Base-by-base conservation (phyloP, 2,329 filamentous ascomycete species). In the Apiospora kogelbergensis region DNA sequence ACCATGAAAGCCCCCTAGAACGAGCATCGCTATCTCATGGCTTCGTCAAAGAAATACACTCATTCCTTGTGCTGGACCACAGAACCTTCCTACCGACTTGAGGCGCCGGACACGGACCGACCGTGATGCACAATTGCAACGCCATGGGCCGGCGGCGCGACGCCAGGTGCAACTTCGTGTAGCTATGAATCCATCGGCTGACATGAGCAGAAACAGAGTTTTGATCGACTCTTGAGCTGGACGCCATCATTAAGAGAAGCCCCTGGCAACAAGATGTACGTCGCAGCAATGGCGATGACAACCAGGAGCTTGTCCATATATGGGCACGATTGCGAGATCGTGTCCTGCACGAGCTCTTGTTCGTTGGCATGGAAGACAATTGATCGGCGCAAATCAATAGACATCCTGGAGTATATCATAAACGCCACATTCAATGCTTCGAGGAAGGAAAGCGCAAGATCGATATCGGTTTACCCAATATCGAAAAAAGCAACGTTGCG, bases 31-130 rank as follows among this genome's bases (percentile, higher is more conserved):
- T 30, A 37, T 11, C 6, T 60, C 30, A 13, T 33, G 53, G 17
- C 33, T 22, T n/a, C 30, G 30, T 17, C 53, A 13, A 60, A 37
- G 30, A 30, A n/a, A 15, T 22, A 26, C 30, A 26, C 30, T n/a
- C 17, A 37, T 11, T 22, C 17, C 17, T 17, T 6, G 7, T 17
- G 7, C 17, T n/a, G 30, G 10, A 53, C 11, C 46, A 17, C 46
- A 6, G 24, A 3, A 22, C 22, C 40, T 15, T 15, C 46, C 46
- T 11, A 26, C 46, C 46, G 24, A 53, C 24, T 37, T 30, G 53
- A n/a, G 30, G 53, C 53, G 53, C 53, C 30, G 53, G 30, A 60
- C 53, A 60, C 53, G 53, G 53, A 37, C 53, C 53, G 53, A 60
- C 53, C 53, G 53, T 60, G 53, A 60, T 60, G 30, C 53, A 60